Base-by-base conservation (phyloP, 2,329 filamentous ascomycete species). In the Colletotrichum sp. region DNA sequence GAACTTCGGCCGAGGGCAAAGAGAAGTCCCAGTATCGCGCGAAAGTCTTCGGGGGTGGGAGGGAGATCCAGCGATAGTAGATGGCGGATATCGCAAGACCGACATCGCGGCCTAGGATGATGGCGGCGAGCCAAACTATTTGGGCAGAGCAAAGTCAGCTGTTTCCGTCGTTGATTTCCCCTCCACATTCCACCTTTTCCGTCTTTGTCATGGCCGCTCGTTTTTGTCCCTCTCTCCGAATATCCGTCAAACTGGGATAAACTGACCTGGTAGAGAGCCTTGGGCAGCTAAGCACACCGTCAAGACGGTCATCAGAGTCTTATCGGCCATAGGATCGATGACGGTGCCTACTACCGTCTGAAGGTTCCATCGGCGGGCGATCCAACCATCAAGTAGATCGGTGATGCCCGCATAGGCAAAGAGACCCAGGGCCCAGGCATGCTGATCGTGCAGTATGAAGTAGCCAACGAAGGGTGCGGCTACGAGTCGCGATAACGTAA, bases 241-340 rank as follows among this genome's bases (percentile, higher is more conserved):
- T 26, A 8, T 16, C 24, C 28, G 28, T 10, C 9, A n/a, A 38
- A 32, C 6, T n/a, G 3, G 7, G 18, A 58, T 15, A 8, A 21
- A 87, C 92, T 79, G 87, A 96, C 94, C 87, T 74, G 96, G 96
- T 67, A 99, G 88, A 16, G 92, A 91, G 5, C 95, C 96, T 80
- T 98, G 96, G 77, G 94, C 89, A 6, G 96, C 96, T 60, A 99
- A 86, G 78, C 94, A 96, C 15, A 96, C 93, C 1, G 96, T 98
- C 80, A 98, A 86, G 74, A 98, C 92, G 1, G 96, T 98, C 97
- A 99, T 99, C 78, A 99, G 90, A 10, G 92, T 91, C 87, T 99
- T 99, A 85, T 99, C 97, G 5, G 97, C 97, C 94, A 98, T 97
- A 8, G 97, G 97, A 81, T 98, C 96, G 77, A 99, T 95, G 34